Evolutionary conservation across 163 green algal genomes (phyloP).

Genomic region (Volvox carteri): DNA sequence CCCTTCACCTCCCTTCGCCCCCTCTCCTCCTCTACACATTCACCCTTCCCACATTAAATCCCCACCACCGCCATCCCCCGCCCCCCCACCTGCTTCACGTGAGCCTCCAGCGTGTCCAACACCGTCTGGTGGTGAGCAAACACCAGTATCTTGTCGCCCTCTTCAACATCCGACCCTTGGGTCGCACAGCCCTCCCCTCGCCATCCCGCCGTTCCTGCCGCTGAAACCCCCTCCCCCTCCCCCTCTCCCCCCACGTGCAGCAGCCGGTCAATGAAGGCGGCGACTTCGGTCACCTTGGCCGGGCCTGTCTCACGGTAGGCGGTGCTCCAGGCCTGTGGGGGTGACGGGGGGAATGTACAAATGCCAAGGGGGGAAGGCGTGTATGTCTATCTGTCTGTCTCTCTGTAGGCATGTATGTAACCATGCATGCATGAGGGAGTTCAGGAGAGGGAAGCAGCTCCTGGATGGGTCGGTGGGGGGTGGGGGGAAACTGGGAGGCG

Average conservation of each 20-base stretch:
- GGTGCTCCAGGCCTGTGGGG: conserved; percentile 41
- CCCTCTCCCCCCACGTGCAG: conserved; percentile 11
- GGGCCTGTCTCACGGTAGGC: conserved; percentile 64
- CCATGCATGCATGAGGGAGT: no score
- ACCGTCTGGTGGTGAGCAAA: conserved; percentile 80
- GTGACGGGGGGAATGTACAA: no score
- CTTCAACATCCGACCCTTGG: not conserved
- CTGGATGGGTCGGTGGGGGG: no score
- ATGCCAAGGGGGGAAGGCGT: no score
- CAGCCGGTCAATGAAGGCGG: conserved; percentile 60
- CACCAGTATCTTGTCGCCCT: conserved; percentile 74
- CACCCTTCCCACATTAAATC: no score
- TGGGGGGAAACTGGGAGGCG: no score
- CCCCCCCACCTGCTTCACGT: conserved; percentile 21
- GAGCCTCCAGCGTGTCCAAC: conserved; percentile 67
- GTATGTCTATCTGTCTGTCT: no score
- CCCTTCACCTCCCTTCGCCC: not conserved
- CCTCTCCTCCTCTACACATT: not conserved
- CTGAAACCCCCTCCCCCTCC: not conserved
- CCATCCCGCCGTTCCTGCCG: not conserved
- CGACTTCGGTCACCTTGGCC: conserved; percentile 67
- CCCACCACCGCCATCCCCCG: no score
- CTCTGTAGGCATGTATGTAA: no score
- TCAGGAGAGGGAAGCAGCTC: no score
- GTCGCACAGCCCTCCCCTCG: not conserved